These are phyloP conservation scores for Chlorella sp. DNA, from an alignment of 139 green algal species.

Conservation along the genomic window DNA sequence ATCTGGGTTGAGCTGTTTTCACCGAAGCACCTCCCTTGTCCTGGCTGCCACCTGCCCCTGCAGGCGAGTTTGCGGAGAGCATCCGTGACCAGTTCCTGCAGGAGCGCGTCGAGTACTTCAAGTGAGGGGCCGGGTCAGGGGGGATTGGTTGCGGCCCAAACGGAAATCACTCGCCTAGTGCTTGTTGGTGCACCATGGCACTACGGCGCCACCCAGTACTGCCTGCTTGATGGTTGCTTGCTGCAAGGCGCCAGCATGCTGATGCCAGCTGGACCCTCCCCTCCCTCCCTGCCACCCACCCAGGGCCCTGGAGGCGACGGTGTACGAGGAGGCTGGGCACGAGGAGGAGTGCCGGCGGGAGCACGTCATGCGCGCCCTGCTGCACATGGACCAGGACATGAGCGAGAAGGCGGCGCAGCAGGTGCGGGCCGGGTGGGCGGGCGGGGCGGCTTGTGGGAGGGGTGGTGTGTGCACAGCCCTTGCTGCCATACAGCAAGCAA, in stretches of 20 bases:
- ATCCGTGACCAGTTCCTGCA: slow-evolving; percentile 66
- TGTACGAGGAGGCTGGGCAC: slow-evolving; percentile 41
- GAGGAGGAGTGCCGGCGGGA: slow-evolving; percentile 45
- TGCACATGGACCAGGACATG: slow-evolving; percentile 39
- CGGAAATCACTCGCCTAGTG: no score
- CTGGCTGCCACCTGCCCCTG: background rate
- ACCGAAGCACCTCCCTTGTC: no score
- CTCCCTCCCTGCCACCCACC: background rate
- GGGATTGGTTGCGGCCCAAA: background rate
- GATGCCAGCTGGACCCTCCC: no score
- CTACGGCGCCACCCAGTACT: no score
- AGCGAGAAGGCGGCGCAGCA: slow-evolving; percentile 33
- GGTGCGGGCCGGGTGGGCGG: background rate
- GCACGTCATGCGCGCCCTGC: slow-evolving; percentile 41
- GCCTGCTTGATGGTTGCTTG: no score
- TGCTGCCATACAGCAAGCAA: background rate
- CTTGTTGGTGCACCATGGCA: no score
- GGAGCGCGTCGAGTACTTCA: slow-evolving; percentile 56
- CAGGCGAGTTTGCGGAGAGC: slow-evolving; percentile 69
- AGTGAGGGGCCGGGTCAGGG: background rate
- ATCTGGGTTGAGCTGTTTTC: no score
- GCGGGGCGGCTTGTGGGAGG: background rate
- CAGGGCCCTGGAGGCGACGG: slow-evolving; percentile 46
- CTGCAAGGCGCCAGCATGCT: background rate
- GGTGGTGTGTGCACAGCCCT: background rate